phyloP scores from a whole-genome alignment of 2,329 filamentous ascomycete genomes.

The Pseudogymnoascus sp. region DNA sequence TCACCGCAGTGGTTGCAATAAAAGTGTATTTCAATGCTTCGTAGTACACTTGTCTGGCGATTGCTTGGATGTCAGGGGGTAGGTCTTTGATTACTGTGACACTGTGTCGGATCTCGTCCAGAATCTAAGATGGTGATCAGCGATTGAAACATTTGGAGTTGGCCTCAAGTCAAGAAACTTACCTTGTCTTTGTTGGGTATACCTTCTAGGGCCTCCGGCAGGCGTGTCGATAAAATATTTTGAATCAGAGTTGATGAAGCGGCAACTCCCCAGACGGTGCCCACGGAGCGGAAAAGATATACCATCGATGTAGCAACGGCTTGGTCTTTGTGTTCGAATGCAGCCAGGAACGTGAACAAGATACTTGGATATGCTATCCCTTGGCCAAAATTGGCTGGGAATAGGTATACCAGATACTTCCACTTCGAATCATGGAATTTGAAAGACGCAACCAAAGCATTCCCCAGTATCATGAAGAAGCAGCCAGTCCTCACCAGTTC shows the following conservation, averaged over 20 bases:
- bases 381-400: constrained; percentile 50
- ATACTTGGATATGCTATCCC: constrained; percentile 51
- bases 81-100: constrained; percentile 46
- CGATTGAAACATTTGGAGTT: constrained; percentile 10
- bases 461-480: constrained; percentile 45
- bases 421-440: constrained; percentile 41
- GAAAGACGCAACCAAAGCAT: constrained; percentile 42
- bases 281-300: constrained; percentile 55
- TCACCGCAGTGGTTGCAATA: constrained; percentile 44
- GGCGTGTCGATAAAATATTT: constrained; percentile 47
- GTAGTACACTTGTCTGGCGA: constrained; percentile 51
- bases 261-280: constrained; percentile 57
- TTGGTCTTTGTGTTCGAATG: constrained; percentile 57
- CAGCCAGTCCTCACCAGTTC: constrained; percentile 44
- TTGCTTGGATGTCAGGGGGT: constrained; percentile 47
- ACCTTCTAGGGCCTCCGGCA: constrained; percentile 45
- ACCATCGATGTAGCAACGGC: constrained; percentile 54
- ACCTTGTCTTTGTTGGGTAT: constrained; percentile 51
- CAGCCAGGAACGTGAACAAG: constrained; percentile 53
- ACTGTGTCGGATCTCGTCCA: constrained; percentile 54
- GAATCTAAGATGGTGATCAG: constrained; percentile 38
- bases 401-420: constrained; percentile 49
- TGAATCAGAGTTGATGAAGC: constrained; percentile 55
- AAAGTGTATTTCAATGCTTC: constrained; percentile 50
- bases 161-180: constrained; percentile 25